phyloP scores from a whole-genome alignment of 108 stramenopile species.

The Aureococcus anophagefferens region DNA sequence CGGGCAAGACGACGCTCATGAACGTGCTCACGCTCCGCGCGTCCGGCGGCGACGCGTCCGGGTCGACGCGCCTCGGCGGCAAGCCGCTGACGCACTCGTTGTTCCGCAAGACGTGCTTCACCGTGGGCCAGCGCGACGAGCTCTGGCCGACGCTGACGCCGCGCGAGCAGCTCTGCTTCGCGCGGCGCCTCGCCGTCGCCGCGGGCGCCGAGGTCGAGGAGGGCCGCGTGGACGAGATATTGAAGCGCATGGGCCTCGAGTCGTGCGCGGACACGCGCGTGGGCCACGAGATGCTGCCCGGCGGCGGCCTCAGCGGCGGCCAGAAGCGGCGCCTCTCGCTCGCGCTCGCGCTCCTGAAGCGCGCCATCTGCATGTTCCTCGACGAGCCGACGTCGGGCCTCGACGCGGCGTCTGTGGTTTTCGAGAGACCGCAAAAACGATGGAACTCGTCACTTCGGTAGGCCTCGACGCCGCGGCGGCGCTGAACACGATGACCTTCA shows the following conservation, averaged over 20 bases:
- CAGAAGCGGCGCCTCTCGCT: constrained; percentile 63
- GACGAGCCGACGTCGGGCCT: constrained; percentile 45
- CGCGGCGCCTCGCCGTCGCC: not conserved
- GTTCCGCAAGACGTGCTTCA: not conserved
- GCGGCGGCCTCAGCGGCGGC: constrained; percentile 60
- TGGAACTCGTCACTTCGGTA: too few relatives aligned
- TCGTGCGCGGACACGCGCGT: constrained; percentile 48
- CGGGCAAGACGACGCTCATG: constrained; percentile 9
- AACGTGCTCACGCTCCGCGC: not conserved
- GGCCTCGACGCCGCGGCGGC: constrained; percentile 37
- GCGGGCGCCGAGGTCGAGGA: not conserved
- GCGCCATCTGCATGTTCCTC: constrained; percentile 37
- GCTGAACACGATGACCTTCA: constrained; percentile 22
- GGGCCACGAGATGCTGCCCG: constrained; percentile 50
- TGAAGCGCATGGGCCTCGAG: constrained; percentile 40
- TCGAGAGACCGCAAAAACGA: too few relatives aligned
- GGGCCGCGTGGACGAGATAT: not conserved
- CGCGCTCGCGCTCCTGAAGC: constrained; percentile 44
- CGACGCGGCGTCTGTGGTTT: too few relatives aligned
- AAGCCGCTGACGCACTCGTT: not conserved
- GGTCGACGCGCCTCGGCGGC: not conserved
- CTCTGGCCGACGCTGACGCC: constrained; percentile 16
- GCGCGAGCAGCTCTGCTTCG: constrained; percentile 14
- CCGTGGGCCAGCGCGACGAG: constrained; percentile 1
- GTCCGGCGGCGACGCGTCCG: not conserved